Base-by-base conservation (phyloP, 257 asterid genomes). In the Schizonepeta tenuifolia region DNA sequence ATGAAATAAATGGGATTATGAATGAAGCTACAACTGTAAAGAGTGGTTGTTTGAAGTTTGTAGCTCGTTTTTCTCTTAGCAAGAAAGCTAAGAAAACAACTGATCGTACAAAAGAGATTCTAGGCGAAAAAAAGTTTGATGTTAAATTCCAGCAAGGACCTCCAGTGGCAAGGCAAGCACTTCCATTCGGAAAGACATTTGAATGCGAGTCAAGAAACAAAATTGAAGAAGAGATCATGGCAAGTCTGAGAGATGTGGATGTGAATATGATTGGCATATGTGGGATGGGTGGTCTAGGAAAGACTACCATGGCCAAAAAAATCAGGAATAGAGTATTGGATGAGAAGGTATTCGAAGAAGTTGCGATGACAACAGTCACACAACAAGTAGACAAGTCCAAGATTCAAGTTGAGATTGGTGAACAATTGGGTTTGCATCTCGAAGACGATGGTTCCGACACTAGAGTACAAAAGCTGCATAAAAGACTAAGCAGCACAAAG, bases 331-430 rank as follows among this genome's bases (percentile, higher is more conserved):
- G 3, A 10, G 36, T 20, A 51, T 63, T 20, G 67, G 6, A 28
- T 1, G 67, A 73, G 20, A 3, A 62, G 1, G 4, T 75, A 5
- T 79, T 70, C 26, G 49, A 71, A 1, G 81, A 80, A 36, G 15
- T 63, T 56, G 54, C 35, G n/a, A 53, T 50, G 75, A 60, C 3
- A 6, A 69, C 66, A 8, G 53, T 71, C 2, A 33, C 68, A 6
- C 46, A 80, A 55, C 9, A 36, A 3, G 33, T 1, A 1, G 59
- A 75, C 18, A 57, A 7, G 21, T 6, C 10, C 9, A 66, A 9
- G 22, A 71, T 76, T 33, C 80, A 71, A 7, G 13, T 4, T 14
- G 64, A 65, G 46, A 47, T 77, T 7, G 66, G 57, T 5, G 57
- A 40, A 2, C 1, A 2, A 2, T 21, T 78, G 55, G 70, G 73